Evolutionary conservation across 176 grass and related monocot species (phyloP).

Genomic region (Musa itinerans): DNA sequence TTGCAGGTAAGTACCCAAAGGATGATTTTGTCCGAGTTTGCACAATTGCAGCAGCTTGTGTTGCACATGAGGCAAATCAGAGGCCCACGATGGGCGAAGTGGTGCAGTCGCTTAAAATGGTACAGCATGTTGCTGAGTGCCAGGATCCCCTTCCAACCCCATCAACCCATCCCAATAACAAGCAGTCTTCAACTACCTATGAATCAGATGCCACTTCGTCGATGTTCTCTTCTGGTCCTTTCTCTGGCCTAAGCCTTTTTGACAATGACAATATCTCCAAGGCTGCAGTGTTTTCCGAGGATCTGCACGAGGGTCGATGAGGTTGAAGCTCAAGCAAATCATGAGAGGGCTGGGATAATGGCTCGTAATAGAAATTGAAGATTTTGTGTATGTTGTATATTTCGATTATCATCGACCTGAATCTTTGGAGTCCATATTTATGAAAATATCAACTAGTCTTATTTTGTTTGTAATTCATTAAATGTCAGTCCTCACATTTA

Average conservation of each 20-base stretch:
- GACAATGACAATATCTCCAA: constrained; percentile 68
- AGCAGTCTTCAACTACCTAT: constrained; percentile 39
- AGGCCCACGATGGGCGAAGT: constrained; percentile 91
- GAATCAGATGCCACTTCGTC: constrained; percentile 86
- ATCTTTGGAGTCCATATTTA: too few relatives aligned
- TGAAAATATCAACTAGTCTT: too few relatives aligned
- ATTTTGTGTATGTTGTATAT: too few relatives aligned
- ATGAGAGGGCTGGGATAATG: too few relatives aligned
- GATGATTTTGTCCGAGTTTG: constrained; percentile 87
- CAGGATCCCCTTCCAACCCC: constrained; percentile 56
- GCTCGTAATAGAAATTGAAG: too few relatives aligned
- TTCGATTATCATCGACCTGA: too few relatives aligned
- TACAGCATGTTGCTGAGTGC: constrained; percentile 53
- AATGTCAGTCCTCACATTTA: too few relatives aligned
- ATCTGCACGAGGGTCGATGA: constrained; percentile 93
- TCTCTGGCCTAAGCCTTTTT: constrained; percentile 79
- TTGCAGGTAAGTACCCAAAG: constrained; percentile 56
- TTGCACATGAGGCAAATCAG: constrained; percentile 76
- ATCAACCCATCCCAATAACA: constrained; percentile 30
- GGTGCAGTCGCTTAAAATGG: constrained; percentile 98
- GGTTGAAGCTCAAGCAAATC: not conserved
- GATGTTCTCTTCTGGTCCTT: constrained; percentile 87
- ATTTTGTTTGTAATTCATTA: too few relatives aligned
- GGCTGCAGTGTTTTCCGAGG: constrained; percentile 65
- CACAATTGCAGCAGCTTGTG: constrained; percentile 89